Conservation (phyloP, 2,329 filamentous ascomycete genomes). For the Ophiostoma sp. region DNA sequence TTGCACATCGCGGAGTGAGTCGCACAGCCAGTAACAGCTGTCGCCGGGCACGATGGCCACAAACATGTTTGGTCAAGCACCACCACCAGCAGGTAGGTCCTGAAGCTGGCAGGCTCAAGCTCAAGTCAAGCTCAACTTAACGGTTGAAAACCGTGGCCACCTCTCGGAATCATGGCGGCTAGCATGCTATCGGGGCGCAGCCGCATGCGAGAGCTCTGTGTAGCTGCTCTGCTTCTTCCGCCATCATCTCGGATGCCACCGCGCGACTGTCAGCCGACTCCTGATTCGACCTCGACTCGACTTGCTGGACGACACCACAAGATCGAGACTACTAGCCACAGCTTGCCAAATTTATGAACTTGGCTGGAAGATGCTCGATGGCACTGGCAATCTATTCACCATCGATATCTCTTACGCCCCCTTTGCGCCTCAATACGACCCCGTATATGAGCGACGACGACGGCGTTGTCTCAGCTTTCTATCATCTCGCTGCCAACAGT, state of each 20-base stretch:
- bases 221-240: background rate
- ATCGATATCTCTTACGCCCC: no score
- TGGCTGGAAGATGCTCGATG: background rate
- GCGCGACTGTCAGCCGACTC: background rate
- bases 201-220: background rate
- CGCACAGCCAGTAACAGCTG: background rate
- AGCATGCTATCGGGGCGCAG: background rate
- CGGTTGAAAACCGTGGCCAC: background rate
- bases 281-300: background rate
- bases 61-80: conserved; percentile 16
- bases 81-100: conserved; percentile 11
- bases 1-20: background rate
- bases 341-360: background rate
- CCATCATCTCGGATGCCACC: background rate
- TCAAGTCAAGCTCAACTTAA: background rate
- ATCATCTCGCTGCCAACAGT: no score
- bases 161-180: background rate
- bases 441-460: no score
- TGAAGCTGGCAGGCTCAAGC: background rate
- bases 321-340: background rate
- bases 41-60: conserved; percentile 3
- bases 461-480: no score
- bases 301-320: background rate
- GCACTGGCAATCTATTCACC: background rate
- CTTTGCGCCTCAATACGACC: no score